Base-by-base conservation (phyloP, 2,329 filamentous ascomycete species). In the Hymenoscyphus linearis region DNA sequence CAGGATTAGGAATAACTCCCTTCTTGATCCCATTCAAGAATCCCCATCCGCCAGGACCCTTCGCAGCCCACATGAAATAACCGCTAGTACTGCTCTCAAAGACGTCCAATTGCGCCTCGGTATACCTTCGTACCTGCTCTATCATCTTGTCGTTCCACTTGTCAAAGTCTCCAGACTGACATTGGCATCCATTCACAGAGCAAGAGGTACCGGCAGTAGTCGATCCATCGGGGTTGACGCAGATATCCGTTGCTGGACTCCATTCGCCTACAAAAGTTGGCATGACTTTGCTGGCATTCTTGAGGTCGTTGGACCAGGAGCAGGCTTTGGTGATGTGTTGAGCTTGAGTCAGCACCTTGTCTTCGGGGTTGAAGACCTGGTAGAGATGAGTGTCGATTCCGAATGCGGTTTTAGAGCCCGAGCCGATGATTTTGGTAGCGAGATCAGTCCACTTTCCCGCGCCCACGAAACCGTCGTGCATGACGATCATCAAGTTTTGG, bases 211-310 rank as follows among this genome's bases (percentile, higher is more conserved):
- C 76, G 6, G 71, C 73, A 2, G 70, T 67, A 0, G 74, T 76
- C 4, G 64, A 69, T 2, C 74, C 74, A 57, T 78, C 73, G 0
- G 73, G 70, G 58, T 76, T 73, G 5, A 73, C 74, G 68, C 75
- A 77, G 61, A 77, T 73, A 60, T 77, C 75, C 0, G 72, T 77
- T 9, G 69, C 69, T 1, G 74, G 71, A 44, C 65, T 70, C 70
- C 76, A 78, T 63, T 78, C 77, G 60, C 76, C 76, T 3, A 77
- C 74, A 58, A 72, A 74, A 35, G 75, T 71, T 2, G 75, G 75
- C 35, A 76, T 66, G n/a, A 68, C 61, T 0, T 66, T 64, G 40
- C 69, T 70, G 0, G 64, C 55, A 2, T 68, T 62, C 2, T 73
- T 65, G 7, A 76, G 69, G 9, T 69, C 62, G 7, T 69, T 64